Evolutionary conservation across 176 grass and related monocot species (phyloP), one percentile per base, ranked within the genome.

Genomic region (Neostapfia colusana): DNA sequence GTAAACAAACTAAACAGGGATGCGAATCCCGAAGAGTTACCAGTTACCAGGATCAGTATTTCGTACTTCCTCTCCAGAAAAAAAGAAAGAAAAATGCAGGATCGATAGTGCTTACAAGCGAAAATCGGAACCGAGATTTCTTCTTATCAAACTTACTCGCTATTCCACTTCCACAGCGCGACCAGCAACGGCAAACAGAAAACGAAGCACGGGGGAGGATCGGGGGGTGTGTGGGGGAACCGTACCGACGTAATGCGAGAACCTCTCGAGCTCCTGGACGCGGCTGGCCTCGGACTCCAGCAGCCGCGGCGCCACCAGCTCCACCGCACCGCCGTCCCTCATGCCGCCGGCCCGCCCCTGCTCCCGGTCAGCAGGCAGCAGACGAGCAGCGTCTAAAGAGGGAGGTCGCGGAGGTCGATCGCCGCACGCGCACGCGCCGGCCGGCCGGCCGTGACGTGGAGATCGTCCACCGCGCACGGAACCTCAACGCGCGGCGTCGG

Each of bases 161-260:
- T 18, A 18, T 18, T 50, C 46, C 14, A 48, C 49, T 53, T 54
- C 20, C 20, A 54, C 6, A 51, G 67, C 31, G 41, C 18, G 8
- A 39, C 42, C 20, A 63, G 23, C 55, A 17, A 20, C 4, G 14
- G 45, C 53, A 54, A 54, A 13, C 55, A 4, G 15, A 35, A 25
- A 66, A 38, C 28, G 60, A 41, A 72, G n/a, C 15, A 11, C 2
- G 23, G 42, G 51, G 59, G 15, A 55, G 28, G 53, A 42, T 54
- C 16, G 4, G 40, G 27, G 45, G n/a, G n/a, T n/a, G n/a, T n/a
- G n/a, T 3, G 31, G 31, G 31, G 6, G 6, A n/a, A n/a, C 10
- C 56, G 65, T 98, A 98, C 95, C 91, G 72, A 94, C 91, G 64
- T 94, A 98, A 76, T 82, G 89, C 36, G 91, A 86, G 82, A 94